Evolutionary conservation across 1,284 basidiomycete species (phyloP), one percentile per base, ranked within the genome.

Genomic region (Limonomyces culmigenus): DNA sequence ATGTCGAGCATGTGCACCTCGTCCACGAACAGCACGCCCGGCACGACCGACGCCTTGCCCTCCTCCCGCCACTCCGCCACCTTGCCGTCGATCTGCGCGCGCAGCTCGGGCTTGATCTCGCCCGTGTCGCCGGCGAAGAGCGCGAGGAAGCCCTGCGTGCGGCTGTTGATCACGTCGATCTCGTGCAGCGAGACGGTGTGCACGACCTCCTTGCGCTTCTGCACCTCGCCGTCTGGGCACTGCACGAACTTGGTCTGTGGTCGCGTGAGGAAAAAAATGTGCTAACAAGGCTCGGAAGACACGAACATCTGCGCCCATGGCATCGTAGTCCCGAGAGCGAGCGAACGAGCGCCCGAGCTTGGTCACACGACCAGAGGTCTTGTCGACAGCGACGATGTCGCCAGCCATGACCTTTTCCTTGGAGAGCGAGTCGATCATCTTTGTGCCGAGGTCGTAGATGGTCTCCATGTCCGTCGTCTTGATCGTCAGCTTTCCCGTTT

Each of bases 401-500:
- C 95, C 93, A 0, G 93, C 93, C 3, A 91, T 70, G 12, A 98
- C 85, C 53, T 97, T 98, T 62, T 98, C 92, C 57, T 93, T 95
- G 35, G 88, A 83, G 29, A 98, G 59, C 5, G 91, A 79, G 50
- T 98, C 93, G 42, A 98, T 97, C 95, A 98, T 98, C 67, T 98
- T 98, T 40, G 81, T 91, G 6, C 95, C 95, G 14, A 98, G 70
- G 58, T 98, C 95, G 54, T 98, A 98, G 30, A 98, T 87, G 12
- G 93, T 98, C 63, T 98, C 93, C 93, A 98, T 98, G 56, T 98
- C 93, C 3, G 92, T 97, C 8, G 91, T 96, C 60, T 98, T 98
- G 51, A 98, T 84, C 0, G 93, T 97, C 41, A 98, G 59, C 53
- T 96, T 93, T 5, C 95, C 93, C 1, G 93, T 97, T 63, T 97